These are phyloP conservation scores for Microdochium trichocladiopsis DNA, from an alignment of 2,329 filamentous ascomycete species.

Conservation along the genomic window DNA sequence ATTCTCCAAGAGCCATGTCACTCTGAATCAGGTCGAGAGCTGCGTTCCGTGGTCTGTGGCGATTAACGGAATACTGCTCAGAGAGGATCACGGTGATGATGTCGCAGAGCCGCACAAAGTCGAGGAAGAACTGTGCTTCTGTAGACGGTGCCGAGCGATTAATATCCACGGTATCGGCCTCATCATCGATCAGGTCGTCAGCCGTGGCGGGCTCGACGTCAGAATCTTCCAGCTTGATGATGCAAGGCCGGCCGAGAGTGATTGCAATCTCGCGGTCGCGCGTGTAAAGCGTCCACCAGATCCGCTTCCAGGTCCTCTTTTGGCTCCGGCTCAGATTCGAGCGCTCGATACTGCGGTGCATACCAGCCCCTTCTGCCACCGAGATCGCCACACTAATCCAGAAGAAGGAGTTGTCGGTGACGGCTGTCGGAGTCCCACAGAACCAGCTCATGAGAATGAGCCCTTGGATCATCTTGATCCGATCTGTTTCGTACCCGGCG, in stretches of 20 bases:
- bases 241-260: constrained; percentile 82
- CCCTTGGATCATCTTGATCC: constrained; percentile 93
- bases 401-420: constrained; percentile 99
- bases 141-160: constrained; percentile 68
- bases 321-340: constrained; percentile 86
- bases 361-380: constrained; percentile 92
- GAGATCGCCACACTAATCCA: constrained; percentile 95
- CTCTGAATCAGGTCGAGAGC: constrained; percentile 94
- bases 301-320: constrained; percentile 92
- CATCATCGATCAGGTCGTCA: constrained; percentile 94
- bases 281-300: constrained; percentile 98
- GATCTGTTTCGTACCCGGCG: constrained; percentile 94
- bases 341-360: constrained; percentile 93
- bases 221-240: constrained; percentile 94
- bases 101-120: constrained; percentile 96
- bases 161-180: constrained; percentile 65
- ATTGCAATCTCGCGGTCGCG: constrained; percentile 93
- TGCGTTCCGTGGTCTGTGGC: constrained; percentile 80
- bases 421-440: constrained; percentile 97
- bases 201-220: constrained; percentile 96
- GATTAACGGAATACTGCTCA: constrained; percentile 93
- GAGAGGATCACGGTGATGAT: constrained; percentile 96
- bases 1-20: constrained; percentile 96
- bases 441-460: constrained; percentile 97
- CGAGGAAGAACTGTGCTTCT: constrained; percentile 96